Evolutionary conservation across 2,329 filamentous ascomycete genomes (phyloP).

Genomic region (Alternaria alternata): DNA sequence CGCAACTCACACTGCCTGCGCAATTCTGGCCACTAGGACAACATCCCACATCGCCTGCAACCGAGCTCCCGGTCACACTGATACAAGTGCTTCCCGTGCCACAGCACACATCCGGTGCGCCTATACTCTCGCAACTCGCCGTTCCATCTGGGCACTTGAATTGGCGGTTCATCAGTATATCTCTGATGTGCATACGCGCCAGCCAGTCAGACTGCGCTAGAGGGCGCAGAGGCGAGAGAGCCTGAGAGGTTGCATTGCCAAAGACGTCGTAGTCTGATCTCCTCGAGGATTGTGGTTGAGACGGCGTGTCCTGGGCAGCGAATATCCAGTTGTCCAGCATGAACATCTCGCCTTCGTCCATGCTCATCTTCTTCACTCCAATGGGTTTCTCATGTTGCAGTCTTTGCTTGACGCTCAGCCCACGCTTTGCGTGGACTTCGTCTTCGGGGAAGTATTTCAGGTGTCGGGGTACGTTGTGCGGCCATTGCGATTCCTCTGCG

Average conservation of each 20-base stretch:
- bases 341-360: constrained; percentile 77
- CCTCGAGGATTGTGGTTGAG: constrained; percentile 3
- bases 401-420: constrained; percentile 51
- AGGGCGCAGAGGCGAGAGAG: constrained; percentile 38
- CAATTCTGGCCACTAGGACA: constrained; percentile 73
- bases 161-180: constrained; percentile 60
- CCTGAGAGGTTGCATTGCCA: constrained; percentile 33
- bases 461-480: constrained; percentile 56
- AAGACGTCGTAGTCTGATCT: constrained; percentile 18
- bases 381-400: constrained; percentile 59
- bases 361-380: constrained; percentile 75
- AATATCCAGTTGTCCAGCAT: constrained; percentile 70
- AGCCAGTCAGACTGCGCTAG: constrained; percentile 38
- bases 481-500: constrained; percentile 52
- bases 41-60: constrained; percentile 76
- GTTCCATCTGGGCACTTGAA: constrained; percentile 74
- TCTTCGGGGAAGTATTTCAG: constrained; percentile 60
- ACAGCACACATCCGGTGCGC: constrained; percentile 77
- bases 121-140: constrained; percentile 69
- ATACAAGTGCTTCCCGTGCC: constrained; percentile 71
- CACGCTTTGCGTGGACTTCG: constrained; percentile 53
- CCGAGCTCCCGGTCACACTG: constrained; percentile 54
- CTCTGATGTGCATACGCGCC: constrained; percentile 50
- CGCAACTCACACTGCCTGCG: constrained; percentile 70
- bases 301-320: constrained; percentile 33